A percentile compares a stretch with the other conserved stretches of the same genome.
phyloP scores from a whole-genome alignment of 768 basidiomycete genomes.

The Termitomyces sp. region DNA sequence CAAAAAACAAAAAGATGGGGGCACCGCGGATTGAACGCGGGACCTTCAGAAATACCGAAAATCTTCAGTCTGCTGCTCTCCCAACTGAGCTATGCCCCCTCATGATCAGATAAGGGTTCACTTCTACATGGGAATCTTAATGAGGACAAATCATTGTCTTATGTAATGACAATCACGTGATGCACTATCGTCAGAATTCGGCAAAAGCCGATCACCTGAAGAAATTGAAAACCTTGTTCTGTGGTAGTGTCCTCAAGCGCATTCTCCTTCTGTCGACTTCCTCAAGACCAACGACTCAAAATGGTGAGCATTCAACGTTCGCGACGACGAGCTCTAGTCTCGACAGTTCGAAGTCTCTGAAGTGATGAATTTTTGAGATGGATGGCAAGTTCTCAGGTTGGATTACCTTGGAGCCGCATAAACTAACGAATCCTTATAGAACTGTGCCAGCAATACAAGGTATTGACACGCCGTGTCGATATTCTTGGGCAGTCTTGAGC shows the following conservation, averaged over 20 bases:
- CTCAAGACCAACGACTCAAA: slow-evolving; percentile 34
- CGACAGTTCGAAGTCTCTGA: slow-evolving; percentile 28
- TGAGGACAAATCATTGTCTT: no score
- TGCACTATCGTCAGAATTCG: no score
- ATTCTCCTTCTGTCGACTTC: slow-evolving; percentile 15
- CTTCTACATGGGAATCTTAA: no score
- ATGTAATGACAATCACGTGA: no score
- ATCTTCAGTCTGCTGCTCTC: slow-evolving; percentile 9
- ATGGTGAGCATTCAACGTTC: slow-evolving; percentile 44
- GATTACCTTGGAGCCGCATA: slow-evolving; percentile 27
- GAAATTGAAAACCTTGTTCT: neutral
- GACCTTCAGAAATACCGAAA: neutral
- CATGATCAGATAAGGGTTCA: no score
- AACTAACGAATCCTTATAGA: slow-evolving; percentile 9
- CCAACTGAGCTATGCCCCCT: slow-evolving; percentile 10
- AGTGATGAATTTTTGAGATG: slow-evolving; percentile 28
- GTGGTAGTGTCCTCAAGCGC: neutral
- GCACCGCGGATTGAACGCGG: slow-evolving; percentile 6
- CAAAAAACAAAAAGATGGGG: neutral
- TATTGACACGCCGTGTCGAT: slow-evolving; percentile 11
- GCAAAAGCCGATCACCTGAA: neutral
- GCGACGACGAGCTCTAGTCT: slow-evolving; percentile 33
- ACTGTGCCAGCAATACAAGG: slow-evolving; percentile 19
- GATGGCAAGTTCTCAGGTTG: slow-evolving; percentile 41
- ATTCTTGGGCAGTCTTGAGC: slow-evolving; percentile 30